A percentile compares a stretch with the other conserved stretches of the same genome.
Evolutionary conservation across 73 alveolate species (phyloP).

Genomic region (Uronychia setigera): DNA sequence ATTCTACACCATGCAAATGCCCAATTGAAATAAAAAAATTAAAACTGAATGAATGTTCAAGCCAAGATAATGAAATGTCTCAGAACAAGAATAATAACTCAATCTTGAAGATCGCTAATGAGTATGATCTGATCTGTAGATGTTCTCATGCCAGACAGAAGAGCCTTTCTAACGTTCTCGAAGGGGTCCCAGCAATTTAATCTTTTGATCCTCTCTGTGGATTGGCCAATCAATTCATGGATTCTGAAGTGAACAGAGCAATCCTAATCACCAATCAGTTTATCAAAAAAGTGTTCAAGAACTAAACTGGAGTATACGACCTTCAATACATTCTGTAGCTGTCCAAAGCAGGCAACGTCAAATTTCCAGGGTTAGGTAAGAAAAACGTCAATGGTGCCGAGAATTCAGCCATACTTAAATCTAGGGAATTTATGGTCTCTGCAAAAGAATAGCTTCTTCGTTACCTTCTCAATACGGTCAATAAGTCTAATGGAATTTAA

Average conservation of each 20-base stretch:
- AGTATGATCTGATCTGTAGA: too few relatives aligned
- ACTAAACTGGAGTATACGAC: background rate
- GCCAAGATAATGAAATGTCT: background rate
- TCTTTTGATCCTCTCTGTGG: too few relatives aligned
- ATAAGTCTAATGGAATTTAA: background rate
- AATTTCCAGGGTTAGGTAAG: background rate
- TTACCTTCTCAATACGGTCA: background rate
- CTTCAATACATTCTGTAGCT: background rate
- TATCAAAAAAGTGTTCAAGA: background rate
- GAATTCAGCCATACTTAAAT: background rate
- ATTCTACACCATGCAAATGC: too few relatives aligned
- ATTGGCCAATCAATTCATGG: too few relatives aligned
- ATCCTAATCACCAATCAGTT: background rate
- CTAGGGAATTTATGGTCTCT: background rate
- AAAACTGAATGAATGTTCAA: too few relatives aligned
- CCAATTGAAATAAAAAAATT: too few relatives aligned
- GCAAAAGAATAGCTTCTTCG: background rate
- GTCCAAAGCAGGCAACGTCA: background rate
- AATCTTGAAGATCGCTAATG: too few relatives aligned
- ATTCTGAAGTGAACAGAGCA: background rate
- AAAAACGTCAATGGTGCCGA: background rate
- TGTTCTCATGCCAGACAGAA: too few relatives aligned
- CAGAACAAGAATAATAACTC: background rate
- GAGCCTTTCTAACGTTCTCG: too few relatives aligned
- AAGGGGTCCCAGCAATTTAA: too few relatives aligned